Base-by-base conservation (phyloP, 1,139 yeast species). In the Suhomyces bolitotheri region DNA sequence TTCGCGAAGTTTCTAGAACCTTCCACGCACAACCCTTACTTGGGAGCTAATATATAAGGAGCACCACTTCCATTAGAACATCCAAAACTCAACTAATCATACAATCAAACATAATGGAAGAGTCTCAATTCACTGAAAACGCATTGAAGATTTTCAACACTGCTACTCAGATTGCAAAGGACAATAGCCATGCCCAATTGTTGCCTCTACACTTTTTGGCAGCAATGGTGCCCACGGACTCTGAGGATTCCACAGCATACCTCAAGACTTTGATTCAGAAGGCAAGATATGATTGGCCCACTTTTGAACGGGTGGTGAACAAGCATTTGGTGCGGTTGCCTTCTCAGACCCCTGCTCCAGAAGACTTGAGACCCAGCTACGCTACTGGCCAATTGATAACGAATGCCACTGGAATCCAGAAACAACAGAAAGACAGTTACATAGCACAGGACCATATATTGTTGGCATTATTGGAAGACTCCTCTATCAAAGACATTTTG, bases 401-500 rank as follows among this genome's bases (percentile, higher is more conserved):
- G 44, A 76, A 76, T 29, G 90, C 95, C 11, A 73, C 73, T 29
- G 84, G 87, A 54, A 78, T 88, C 48, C 84, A 85, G 62, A 72
- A 80, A 35, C 86, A 84, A 51, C 99, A 92, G 58, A 92, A 92
- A 61, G 99, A 92, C 62, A 72, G 82, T 23, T 92, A 78, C 55
- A 77, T 92, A 40, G 98, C 96, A 1, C 97, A 92, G 64, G 99
- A 92, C 62, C 99, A 92, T 60, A 66, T 92, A 12, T 67, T 94
- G 34, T 71, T 88, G 44, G 97, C 97, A 0, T 67, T 94, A 34
- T 67, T 92, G 38, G 94, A 89, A 25, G 97, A 90, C 50, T 60
- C 76, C 3, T 69, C 85, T 3, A 73, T 90, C 29, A 76, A 85
- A 58, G 71, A 76, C 34, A 60, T 92, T n/a, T 76, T 90, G 53